Evolutionary conservation across 2,329 filamentous ascomycete genomes (phyloP).

Genomic region (Tolypocladium capitatum): DNA sequence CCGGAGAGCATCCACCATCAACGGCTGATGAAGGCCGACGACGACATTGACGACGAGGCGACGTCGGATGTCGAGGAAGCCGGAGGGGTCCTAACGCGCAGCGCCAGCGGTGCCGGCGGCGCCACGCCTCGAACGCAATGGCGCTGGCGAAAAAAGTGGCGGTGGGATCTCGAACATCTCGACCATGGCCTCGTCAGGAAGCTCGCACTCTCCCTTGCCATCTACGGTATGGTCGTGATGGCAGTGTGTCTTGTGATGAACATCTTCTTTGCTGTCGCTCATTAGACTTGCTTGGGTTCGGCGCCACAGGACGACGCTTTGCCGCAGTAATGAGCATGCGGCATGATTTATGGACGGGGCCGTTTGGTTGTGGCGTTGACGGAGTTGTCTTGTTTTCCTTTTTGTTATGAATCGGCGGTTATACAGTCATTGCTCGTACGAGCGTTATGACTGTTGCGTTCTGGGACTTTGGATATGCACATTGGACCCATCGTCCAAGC

Average conservation of each 20-base stretch:
- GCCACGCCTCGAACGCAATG: constrained; percentile 20
- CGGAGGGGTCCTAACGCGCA: constrained; percentile 26
- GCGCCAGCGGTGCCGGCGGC: constrained; percentile 28
- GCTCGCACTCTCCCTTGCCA: constrained; percentile 58
- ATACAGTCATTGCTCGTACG: neutral
- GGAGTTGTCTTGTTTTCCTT: neutral
- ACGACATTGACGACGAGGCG: constrained; percentile 54
- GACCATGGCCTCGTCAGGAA: constrained; percentile 54
- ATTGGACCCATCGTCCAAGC: neutral
- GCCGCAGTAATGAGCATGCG: constrained; percentile 1
- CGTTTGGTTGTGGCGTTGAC: neutral
- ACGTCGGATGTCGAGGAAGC: constrained; percentile 38
- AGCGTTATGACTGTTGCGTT: neutral
- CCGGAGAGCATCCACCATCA: constrained; percentile 81
- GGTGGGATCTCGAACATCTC: constrained; percentile 50
- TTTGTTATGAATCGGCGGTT: neutral
- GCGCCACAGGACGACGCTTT: neutral
- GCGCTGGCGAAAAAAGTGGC: constrained; percentile 43
- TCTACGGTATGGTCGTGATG: constrained; percentile 86
- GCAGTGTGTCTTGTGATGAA: constrained; percentile 76
- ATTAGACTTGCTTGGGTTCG: constrained; percentile 26
- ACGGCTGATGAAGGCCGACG: constrained; percentile 77
- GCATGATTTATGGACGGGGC: neutral
- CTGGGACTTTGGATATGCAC: neutral
- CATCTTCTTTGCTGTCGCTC: constrained; percentile 58